Conservation (phyloP, 2,329 filamentous ascomycete genomes). For the Paecilomyces fulvus region DNA sequence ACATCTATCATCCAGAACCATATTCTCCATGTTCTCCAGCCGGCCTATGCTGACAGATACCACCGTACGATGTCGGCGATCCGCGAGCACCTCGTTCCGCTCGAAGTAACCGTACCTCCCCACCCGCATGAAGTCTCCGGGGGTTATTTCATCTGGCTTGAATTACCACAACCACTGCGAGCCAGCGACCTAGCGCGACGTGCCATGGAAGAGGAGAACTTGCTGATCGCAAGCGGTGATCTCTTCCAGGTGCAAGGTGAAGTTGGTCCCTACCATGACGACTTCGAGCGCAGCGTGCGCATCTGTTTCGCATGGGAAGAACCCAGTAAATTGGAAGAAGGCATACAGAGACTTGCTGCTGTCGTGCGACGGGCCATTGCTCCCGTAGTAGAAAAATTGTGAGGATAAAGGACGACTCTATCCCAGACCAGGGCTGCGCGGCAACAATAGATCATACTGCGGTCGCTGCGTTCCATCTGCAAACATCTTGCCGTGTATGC, state of each 20-base stretch:
- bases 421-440: neutral
- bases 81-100: slow-evolving; percentile 49
- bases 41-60: slow-evolving; percentile 48
- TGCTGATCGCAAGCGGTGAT: slow-evolving; percentile 60
- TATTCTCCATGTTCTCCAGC: slow-evolving; percentile 46
- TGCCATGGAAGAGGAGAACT: slow-evolving; percentile 54
- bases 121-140: slow-evolving; percentile 48
- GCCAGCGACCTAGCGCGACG: slow-evolving; percentile 49
- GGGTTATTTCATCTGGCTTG: slow-evolving; percentile 81
- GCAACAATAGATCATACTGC: neutral
- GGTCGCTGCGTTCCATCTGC: neutral
- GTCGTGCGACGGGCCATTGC: slow-evolving; percentile 5
- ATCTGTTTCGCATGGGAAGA: slow-evolving; percentile 68
- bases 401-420: neutral
- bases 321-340: slow-evolving; percentile 57
- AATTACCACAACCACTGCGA: slow-evolving; percentile 47
- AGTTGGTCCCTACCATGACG: slow-evolving; percentile 37
- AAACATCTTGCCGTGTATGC: too few relatives aligned
- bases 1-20: slow-evolving; percentile 45
- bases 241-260: slow-evolving; percentile 62
- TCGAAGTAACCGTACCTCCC: slow-evolving; percentile 45
- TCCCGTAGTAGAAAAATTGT: neutral
- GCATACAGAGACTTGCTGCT: slow-evolving; percentile 53
- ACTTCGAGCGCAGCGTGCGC: slow-evolving; percentile 54
- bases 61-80: slow-evolving; percentile 52